phyloP scores from a whole-genome alignment of 352 stramenopile species.

The Nothophytophthora sp. region DNA sequence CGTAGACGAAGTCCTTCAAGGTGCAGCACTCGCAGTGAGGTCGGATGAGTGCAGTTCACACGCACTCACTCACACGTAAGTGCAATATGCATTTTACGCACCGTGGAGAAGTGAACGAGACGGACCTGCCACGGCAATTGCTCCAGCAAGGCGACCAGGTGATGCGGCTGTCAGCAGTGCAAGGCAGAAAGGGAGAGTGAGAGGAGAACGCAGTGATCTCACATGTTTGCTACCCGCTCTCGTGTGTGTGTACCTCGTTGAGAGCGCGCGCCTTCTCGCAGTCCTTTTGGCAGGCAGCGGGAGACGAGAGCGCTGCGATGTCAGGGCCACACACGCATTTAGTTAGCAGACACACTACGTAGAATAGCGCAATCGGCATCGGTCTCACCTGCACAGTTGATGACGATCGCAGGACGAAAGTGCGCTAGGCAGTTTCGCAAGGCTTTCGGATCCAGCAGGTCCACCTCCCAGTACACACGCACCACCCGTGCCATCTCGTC shows the following conservation, averaged over 20 bases:
- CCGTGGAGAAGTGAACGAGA: conserved; percentile 66
- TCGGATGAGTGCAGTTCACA: too few relatives aligned
- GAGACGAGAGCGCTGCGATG: conserved; percentile 51
- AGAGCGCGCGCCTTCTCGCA: conserved; percentile 27
- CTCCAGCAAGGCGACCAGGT: conserved; percentile 33
- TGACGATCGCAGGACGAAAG: conserved; percentile 42
- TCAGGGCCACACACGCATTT: too few relatives aligned
- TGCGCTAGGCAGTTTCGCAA: conserved; percentile 33
- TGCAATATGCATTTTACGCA: neutral
- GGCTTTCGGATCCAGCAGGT: conserved; percentile 27
- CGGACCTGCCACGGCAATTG: conserved; percentile 21
- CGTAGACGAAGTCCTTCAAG: conserved; percentile 67
- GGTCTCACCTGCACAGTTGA: conserved; percentile 63
- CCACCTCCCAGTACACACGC: conserved; percentile 44
- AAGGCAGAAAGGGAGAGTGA: neutral
- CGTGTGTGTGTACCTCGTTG: conserved; percentile 68
- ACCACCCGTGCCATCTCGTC: conserved; percentile 12
- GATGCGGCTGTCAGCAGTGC: conserved; percentile 25
- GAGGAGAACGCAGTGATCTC: conserved; percentile 28
- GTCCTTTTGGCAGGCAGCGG: conserved; percentile 56
- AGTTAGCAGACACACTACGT: too few relatives aligned
- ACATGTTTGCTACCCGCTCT: too few relatives aligned
- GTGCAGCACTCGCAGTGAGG: too few relatives aligned
- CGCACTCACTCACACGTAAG: neutral
- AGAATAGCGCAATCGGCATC: too few relatives aligned